Base-by-base conservation (phyloP, 2,329 filamentous ascomycete species). In the Epichloe festucae region DNA sequence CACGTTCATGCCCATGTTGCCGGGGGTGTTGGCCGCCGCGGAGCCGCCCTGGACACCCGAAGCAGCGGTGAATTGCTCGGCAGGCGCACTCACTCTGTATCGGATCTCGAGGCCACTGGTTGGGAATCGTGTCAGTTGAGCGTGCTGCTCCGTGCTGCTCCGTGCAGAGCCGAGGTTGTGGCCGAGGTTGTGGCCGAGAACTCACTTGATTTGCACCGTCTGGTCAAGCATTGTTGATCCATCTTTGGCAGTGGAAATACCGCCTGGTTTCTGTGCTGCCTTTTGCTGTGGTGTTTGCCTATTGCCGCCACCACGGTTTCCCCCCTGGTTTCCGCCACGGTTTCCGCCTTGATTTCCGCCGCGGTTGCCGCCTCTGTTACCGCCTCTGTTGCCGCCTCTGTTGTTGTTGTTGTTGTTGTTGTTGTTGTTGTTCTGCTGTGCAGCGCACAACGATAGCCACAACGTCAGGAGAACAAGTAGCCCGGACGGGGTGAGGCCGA, bases 211-310 rank as follows among this genome's bases (percentile, higher is more conserved):
- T 10, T 66, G 70, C 4, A 73, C 75, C 2, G 73, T 79, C 51
- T 70, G 72, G 58, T 81, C 76, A 23, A 81, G 60, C 39, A 79
- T 79, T 40, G 65, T 75, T 3, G 73, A 76, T 4, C 77, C 77
- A 61, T 81, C 76, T 0, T 72, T 73, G 2, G 77, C 76, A 23
- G 57, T 54, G 5, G 69, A 67, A 17, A 73, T 54, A 6, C 69
- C 67, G 44, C 67, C 43, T 17, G 51, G 63, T 3, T 65, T 62
- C 23, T 58, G 52, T 5, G 60, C 59, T 8, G 59, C 60, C 56
- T 62, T 57, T 49, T 65, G 59, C 52, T 65, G 63, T 27, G 60
- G 57, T 8, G 62, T 65, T 48, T 55, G 49, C 27, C 34, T 21
- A 15, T 35, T 35, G 27, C 40, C 40, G 21, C 49, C 42, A 17